A percentile compares a stretch with the other conserved stretches of the same genome.
phyloP scores from a whole-genome alignment of 106 monocot species.

The Alisma plantagoaquatica region DNA sequence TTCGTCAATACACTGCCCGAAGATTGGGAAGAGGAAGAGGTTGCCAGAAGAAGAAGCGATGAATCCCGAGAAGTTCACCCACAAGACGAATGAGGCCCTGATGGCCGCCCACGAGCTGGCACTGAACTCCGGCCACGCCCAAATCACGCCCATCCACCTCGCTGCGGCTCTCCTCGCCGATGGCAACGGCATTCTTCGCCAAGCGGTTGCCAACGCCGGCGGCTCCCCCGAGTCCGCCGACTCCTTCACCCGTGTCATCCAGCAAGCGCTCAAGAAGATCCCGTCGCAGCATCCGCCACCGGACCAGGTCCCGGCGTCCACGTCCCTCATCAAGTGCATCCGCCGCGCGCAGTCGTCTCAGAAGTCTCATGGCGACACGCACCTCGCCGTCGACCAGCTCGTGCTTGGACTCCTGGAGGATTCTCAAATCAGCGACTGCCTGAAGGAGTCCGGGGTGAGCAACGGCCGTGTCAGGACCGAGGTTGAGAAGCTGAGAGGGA shows the following conservation, averaged over 20 bases:
- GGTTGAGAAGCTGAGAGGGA: slow-evolving; percentile 53
- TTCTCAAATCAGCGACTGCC: slow-evolving; percentile 33
- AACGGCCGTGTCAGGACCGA: slow-evolving; percentile 21
- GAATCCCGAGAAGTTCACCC: slow-evolving; percentile 60
- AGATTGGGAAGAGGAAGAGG: no score
- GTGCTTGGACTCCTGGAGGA: slow-evolving; percentile 49
- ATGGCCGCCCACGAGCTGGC: slow-evolving; percentile 40
- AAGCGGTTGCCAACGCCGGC: slow-evolving; percentile 25
- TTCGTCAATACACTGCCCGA: no score
- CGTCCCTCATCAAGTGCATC: slow-evolving; percentile 37
- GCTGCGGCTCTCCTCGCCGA: slow-evolving; percentile 28
- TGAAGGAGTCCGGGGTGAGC: slow-evolving; percentile 42
- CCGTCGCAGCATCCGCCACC: slow-evolving; percentile 49
- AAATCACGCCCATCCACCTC: slow-evolving; percentile 48
- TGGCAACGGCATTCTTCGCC: slow-evolving; percentile 23
- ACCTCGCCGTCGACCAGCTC: slow-evolving; percentile 49
- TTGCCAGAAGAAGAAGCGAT: no score
- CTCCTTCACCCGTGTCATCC: slow-evolving; percentile 37
- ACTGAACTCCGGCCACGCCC: slow-evolving; percentile 33
- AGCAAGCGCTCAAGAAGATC: slow-evolving; percentile 32
- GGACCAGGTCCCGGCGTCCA: slow-evolving; percentile 39
- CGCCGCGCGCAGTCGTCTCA: slow-evolving; percentile 45
- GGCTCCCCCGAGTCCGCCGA: slow-evolving; percentile 11
- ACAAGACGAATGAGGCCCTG: slow-evolving; percentile 57
- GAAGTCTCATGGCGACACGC: slow-evolving; percentile 41